These are phyloP conservation scores for Globisporangium mamillatum DNA, from an alignment of 352 stramenopile genomes.

Conservation along the genomic window DNA sequence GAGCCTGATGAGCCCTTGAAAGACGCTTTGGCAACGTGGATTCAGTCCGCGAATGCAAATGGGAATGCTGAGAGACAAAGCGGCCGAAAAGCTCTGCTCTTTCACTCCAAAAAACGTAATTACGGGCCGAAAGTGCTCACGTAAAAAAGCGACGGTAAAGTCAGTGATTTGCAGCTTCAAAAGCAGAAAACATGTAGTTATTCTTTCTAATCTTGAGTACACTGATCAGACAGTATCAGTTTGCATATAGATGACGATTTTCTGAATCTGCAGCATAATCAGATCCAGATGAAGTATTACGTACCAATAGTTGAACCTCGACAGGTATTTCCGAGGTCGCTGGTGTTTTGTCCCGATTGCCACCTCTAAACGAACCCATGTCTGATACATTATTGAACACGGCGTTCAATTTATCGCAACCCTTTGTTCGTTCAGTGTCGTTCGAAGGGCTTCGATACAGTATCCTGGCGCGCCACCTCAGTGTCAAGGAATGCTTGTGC, in stretches of 20 bases:
- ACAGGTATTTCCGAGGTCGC: not conserved
- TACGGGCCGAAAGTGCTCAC: not conserved
- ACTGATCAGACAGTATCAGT: not conserved
- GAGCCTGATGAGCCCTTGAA: not conserved
- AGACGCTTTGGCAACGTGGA: not conserved
- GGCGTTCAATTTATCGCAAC: not conserved
- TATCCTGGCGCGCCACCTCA: no score
- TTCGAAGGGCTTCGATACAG: no score
- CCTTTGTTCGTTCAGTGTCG: not conserved
- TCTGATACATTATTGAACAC: not conserved
- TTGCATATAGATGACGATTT: not conserved
- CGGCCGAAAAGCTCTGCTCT: not conserved
- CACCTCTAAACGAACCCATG: not conserved
- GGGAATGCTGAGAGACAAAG: not conserved
- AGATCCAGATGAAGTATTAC: not conserved
- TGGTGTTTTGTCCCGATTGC: no score
- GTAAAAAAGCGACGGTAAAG: not conserved
- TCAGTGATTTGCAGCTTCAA: not conserved
- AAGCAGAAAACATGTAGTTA: not conserved
- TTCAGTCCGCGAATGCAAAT: not conserved
- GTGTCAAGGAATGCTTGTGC: no score
- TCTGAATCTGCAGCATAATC: not conserved
- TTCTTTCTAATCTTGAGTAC: not conserved
- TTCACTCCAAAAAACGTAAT: not conserved
- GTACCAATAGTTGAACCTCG: not conserved